Conservation (phyloP, 345 rosid species). For the Aurinia saxatilis region DNA sequence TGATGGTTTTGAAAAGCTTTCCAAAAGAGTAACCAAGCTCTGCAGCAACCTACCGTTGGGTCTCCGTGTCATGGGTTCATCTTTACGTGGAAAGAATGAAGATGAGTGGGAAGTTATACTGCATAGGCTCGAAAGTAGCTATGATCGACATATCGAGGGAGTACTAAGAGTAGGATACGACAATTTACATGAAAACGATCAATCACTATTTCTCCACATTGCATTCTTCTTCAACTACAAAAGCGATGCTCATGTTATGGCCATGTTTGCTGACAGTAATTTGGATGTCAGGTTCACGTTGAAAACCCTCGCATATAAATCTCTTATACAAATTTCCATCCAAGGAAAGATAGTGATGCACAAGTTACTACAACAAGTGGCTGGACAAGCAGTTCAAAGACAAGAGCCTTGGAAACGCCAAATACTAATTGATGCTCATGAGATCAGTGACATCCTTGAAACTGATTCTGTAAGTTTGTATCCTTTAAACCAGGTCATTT, state of each 20-base stretch:
- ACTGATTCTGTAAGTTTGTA: not conserved
- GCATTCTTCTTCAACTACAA: not conserved
- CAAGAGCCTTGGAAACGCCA: conserved; percentile 7
- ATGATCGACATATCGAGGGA: no score
- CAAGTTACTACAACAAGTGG: conserved; percentile 22
- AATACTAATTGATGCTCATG: not conserved
- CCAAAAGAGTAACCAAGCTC: not conserved
- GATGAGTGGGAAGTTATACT: not conserved
- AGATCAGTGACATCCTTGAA: no score
- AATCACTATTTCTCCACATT: not conserved
- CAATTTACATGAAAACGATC: not conserved
- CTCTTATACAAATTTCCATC: no score
- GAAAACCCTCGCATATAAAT: no score
- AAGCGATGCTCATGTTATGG: not conserved
- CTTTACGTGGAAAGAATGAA: not conserved
- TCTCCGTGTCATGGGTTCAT: not conserved
- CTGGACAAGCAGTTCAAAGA: not conserved
- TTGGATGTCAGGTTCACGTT: no score
- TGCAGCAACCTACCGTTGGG: not conserved
- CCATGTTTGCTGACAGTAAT: no score
- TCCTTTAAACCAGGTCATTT: not conserved
- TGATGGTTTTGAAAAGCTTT: not conserved
- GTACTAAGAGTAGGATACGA: not conserved
- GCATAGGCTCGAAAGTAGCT: not conserved
- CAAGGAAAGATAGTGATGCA: conserved; percentile 10